phyloP scores from a whole-genome alignment of 2,329 filamentous ascomycete species.

The Tolypocladium nubicola region DNA sequence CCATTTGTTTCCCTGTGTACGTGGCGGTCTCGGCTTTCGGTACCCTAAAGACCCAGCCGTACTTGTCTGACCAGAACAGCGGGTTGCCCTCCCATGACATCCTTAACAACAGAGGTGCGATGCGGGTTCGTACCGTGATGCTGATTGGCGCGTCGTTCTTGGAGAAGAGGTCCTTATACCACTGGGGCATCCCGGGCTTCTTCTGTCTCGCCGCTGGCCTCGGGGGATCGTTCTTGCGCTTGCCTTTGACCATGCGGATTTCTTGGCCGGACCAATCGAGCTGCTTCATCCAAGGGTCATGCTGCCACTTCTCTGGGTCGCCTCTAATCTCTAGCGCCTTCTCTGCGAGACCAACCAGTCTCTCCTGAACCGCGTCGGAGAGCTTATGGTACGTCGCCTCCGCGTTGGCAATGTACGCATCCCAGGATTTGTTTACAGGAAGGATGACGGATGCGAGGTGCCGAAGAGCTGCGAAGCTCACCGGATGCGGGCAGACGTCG shows the following conservation, averaged over 20 bases:
- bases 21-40: slow-evolving; percentile 46
- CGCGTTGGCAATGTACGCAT: slow-evolving; percentile 70
- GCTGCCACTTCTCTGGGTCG: slow-evolving; percentile 56
- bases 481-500: slow-evolving; percentile 84
- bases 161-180: slow-evolving; percentile 86
- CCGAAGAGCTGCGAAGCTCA: slow-evolving; percentile 88
- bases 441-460: slow-evolving; percentile 92
- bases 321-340: slow-evolving; percentile 67
- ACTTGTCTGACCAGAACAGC: slow-evolving; percentile 82
- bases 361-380: slow-evolving; percentile 65
- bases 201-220: slow-evolving; percentile 77
- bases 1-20: slow-evolving; percentile 63
- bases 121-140: slow-evolving; percentile 75
- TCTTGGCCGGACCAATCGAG: slow-evolving; percentile 95
- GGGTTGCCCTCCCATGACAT: slow-evolving; percentile 85
- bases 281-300: slow-evolving; percentile 85
- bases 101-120: slow-evolving; percentile 75
- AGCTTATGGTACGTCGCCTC: slow-evolving; percentile 75
- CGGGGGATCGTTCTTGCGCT: slow-evolving; percentile 73
- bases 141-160: slow-evolving; percentile 59
- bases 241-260: slow-evolving; percentile 81
- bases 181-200: slow-evolving; percentile 85
- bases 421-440: slow-evolving; percentile 81
- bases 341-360: slow-evolving; percentile 62
- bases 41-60: slow-evolving; percentile 88